Percentiles rank a stretch among this genome's conserved stretches.
phyloP scores from a whole-genome alignment of 352 stramenopile genomes.

The Aphanomyces euteiches region DNA sequence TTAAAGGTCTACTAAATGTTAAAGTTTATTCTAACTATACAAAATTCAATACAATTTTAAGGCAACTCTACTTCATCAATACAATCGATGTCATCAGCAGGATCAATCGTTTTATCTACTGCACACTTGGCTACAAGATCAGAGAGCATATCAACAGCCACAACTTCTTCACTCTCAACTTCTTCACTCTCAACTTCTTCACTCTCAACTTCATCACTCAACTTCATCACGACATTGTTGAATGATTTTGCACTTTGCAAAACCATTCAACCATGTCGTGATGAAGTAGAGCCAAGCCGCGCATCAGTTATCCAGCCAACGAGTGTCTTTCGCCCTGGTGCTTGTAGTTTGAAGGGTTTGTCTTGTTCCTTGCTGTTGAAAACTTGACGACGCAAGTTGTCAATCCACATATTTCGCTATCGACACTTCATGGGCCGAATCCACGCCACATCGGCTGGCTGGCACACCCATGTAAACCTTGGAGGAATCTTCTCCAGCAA shows the following conservation, averaged over 20 bases:
- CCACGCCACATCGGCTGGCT: constrained; percentile 5
- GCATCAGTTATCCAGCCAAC: neutral
- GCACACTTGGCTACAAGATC: too few species aligned
- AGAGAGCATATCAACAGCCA: too few species aligned
- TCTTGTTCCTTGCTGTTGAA: neutral
- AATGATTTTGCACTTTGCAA: constrained; percentile 6
- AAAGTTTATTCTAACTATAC: too few species aligned
- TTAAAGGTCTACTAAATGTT: too few species aligned
- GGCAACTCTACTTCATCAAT: too few species aligned
- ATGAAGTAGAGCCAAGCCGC: neutral
- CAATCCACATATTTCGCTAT: neutral
- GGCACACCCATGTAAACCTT: constrained; percentile 7
- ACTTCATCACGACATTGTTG: too few species aligned
- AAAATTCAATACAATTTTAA: too few species aligned
- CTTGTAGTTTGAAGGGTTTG: neutral
- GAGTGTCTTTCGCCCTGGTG: neutral
- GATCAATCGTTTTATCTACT: too few species aligned
- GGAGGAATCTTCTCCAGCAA: neutral
- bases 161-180: too few species aligned
- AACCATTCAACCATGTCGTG: neutral
- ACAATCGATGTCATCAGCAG: too few species aligned
- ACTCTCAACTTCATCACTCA: too few species aligned
- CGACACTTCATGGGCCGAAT: constrained; percentile 6
- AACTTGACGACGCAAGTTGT: neutral
- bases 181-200: too few species aligned